These are phyloP conservation scores for Podospora conica DNA, from an alignment of 495 filamentous ascomycete genomes.

Conservation along the genomic window DNA sequence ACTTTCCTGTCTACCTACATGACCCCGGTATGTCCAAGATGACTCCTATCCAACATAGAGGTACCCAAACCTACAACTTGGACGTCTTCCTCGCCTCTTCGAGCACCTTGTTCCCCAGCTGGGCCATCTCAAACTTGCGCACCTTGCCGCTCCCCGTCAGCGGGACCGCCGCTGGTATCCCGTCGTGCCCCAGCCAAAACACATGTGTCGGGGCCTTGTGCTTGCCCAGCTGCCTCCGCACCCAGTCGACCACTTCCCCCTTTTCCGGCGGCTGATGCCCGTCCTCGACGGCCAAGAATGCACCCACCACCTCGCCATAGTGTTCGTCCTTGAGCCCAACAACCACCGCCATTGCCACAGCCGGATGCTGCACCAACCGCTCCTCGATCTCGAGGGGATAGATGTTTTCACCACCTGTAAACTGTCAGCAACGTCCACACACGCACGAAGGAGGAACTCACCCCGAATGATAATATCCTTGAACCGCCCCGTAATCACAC, in stretches of 20 bases:
- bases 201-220: conserved; percentile 63
- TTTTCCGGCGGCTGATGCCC: conserved; percentile 30
- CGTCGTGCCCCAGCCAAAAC: conserved; percentile 59
- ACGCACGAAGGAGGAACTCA: conserved; percentile 10
- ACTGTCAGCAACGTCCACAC: neutral
- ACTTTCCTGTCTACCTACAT: neutral
- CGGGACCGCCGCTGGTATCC: conserved; percentile 50
- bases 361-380: conserved; percentile 52
- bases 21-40: neutral
- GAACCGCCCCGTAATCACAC: conserved; percentile 56
- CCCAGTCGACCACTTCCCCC: conserved; percentile 54
- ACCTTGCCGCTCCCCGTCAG: conserved; percentile 69
- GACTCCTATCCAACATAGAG: neutral
- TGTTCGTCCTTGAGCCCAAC: conserved; percentile 56
- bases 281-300: conserved; percentile 46
- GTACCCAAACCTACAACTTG: conserved; percentile 26
- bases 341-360: conserved; percentile 51
- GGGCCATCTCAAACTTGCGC: conserved; percentile 59
- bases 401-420: conserved; percentile 52
- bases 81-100: conserved; percentile 24
- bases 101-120: conserved; percentile 48
- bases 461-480: conserved; percentile 62
- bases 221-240: conserved; percentile 52
- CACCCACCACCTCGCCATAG: conserved; percentile 63
- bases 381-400: conserved; percentile 70